Evolutionary conservation across 1,284 basidiomycete species (phyloP), one percentile per base, ranked within the genome.

Genomic region (Moesziomyces sp.): DNA sequence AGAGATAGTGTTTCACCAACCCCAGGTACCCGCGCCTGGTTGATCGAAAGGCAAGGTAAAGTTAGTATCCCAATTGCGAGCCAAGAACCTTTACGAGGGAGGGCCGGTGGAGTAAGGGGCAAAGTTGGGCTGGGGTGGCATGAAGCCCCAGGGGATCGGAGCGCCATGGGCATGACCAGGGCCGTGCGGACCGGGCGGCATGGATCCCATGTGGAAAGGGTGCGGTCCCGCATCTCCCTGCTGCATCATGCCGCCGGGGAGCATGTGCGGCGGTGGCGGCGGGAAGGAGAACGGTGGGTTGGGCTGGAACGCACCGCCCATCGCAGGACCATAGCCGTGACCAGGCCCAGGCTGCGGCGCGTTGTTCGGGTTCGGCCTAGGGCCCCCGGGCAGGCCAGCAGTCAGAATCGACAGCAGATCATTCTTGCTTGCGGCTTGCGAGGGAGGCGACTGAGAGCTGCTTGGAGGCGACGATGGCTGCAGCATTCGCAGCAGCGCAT

Each of bases 351-450:
- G 45, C 19, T 58, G 66, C 26, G 46, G n/a, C n/a, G 24, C 52
- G 30, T 64, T 55, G 23, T 55, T 53, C 13, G 46, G 40, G 19
- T 44, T 46, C 28, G 50, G 26, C 45, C 52, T 57, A 13, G 46
- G 52, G 2, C 52, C 51, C n/a, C 46, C 23, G 5, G 57, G 62
- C 40, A 62, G 34, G 1, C 72, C 71, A 16, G 40, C 72, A 1
- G 72, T 66, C 42, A 74, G 44, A 19, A 74, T 74, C n/a, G 72
- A 69, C 35, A 74, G 58, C 42, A 74, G 47, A 43, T 74, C 72
- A 23, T 70, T 74, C 56, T 67, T 58, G 6, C 57, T 51, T 5
- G 62, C 60, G 21, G 55, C 46, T 9, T 67, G 70, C 5, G 60
- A 54, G 11, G 35, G 47, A 24, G 55, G 58, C 45, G 64, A 59